A percentile compares a stretch with the other conserved stretches of the same genome.
These are phyloP conservation scores for Saccharomycopsis malanga DNA, from an alignment of 805 yeast genomes.

Conservation along the genomic window DNA sequence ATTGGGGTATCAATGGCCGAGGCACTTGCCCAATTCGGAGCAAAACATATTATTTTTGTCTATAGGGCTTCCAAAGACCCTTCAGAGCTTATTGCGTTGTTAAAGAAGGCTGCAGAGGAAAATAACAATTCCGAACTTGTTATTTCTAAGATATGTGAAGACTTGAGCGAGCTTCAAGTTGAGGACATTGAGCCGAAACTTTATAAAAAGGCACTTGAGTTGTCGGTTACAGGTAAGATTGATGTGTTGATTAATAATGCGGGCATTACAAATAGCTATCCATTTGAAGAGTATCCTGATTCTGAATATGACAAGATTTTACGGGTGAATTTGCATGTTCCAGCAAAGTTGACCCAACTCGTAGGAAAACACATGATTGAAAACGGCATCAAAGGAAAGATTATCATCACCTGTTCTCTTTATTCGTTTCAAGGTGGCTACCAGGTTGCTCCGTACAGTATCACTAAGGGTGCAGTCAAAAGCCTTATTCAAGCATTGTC, in stretches of 20 bases:
- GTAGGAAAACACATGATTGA: conserved; percentile 62
- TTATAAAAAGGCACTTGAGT: conserved; percentile 40
- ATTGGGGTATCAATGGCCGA: conserved; percentile 78
- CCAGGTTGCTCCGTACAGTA: conserved; percentile 77
- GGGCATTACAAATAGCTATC: conserved; percentile 75
- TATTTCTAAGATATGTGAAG: conserved; percentile 27
- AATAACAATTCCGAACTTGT: conserved; percentile 47
- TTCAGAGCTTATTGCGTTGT: neutral
- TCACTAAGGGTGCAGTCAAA: conserved; percentile 76
- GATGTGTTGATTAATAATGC: conserved; percentile 88
- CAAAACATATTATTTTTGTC: conserved; percentile 68
- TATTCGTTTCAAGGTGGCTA: conserved; percentile 86
- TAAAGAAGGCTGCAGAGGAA: conserved; percentile 35
- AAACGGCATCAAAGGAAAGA: conserved; percentile 62
- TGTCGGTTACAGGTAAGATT: conserved; percentile 69
- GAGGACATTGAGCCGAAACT: conserved; percentile 38
- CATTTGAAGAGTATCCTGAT: conserved; percentile 42
- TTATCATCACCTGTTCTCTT: conserved; percentile 83
- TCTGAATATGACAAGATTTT: conserved; percentile 63
- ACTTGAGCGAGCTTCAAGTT: conserved; percentile 47
- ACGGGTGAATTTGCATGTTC: conserved; percentile 71
- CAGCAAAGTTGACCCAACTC: conserved; percentile 70
- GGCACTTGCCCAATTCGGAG: conserved; percentile 82
- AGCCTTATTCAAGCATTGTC: conserved; percentile 75
- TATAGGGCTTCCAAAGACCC: conserved; percentile 41